These are phyloP conservation scores for Pseudozyma sp. DNA, from an alignment of 1,284 basidiomycete species.

Conservation along the genomic window DNA sequence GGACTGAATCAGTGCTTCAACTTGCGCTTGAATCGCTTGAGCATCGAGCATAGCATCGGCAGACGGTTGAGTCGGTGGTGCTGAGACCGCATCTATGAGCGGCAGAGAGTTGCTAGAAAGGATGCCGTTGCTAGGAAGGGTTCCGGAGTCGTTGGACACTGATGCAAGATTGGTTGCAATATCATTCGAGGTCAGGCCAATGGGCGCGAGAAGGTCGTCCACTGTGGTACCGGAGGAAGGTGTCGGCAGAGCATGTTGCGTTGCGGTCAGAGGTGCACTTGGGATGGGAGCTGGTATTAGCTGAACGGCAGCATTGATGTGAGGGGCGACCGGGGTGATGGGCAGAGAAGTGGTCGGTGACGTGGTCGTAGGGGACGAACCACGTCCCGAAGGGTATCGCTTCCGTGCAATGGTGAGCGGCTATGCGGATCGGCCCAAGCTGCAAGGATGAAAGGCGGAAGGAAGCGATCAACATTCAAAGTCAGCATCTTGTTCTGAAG, in stretches of 20 bases:
- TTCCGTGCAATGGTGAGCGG: constrained; percentile 48
- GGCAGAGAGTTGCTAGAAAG: background rate
- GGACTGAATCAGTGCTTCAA: constrained; percentile 42
- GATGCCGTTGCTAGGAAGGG: background rate
- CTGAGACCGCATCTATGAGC: background rate
- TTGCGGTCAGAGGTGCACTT: background rate
- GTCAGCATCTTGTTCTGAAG: background rate
- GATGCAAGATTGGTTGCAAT: background rate
- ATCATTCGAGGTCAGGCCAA: constrained; percentile 8
- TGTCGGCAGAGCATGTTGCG: constrained; percentile 13
- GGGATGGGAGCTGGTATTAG: constrained; percentile 20
- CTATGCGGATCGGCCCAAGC: constrained; percentile 36
- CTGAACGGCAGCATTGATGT: constrained; percentile 4
- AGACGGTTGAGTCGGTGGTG: constrained; percentile 4
- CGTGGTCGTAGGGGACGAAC: constrained; percentile 33
- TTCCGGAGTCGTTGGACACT: constrained; percentile 3
- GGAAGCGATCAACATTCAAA: background rate
- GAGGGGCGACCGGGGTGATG: background rate
- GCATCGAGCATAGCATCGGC: constrained; percentile 29
- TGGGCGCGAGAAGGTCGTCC: background rate
- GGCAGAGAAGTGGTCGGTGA: constrained; percentile 17
- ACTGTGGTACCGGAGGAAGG: background rate
- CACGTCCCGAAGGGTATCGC: constrained; percentile 41
- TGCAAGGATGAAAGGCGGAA: background rate
- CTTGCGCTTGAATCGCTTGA: constrained; percentile 41